A percentile compares a stretch with the other conserved stretches of the same genome.
These are phyloP conservation scores for Mucor saturninus DNA, from an alignment of 371 early-diverging fungal species.

Conservation along the genomic window DNA sequence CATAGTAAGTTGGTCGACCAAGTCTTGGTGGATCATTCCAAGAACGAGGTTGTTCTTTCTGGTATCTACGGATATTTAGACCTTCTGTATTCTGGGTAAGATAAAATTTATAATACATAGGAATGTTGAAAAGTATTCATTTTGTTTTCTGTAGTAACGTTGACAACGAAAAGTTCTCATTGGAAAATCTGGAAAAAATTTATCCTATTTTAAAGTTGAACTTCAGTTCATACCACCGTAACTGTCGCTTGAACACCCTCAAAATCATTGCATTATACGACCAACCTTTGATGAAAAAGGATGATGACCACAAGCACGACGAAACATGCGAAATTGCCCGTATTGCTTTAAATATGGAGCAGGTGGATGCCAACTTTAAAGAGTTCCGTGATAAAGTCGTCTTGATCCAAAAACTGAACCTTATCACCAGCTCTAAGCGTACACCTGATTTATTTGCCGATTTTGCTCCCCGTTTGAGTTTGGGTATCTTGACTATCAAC, in stretches of 20 bases:
- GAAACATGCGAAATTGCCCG: conserved; percentile 54
- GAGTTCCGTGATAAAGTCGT: conserved; percentile 82
- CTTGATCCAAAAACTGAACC: conserved; percentile 69
- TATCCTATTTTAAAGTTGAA: conserved; percentile 65
- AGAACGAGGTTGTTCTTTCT: conserved; percentile 62
- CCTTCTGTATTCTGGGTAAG: conserved; percentile 56
- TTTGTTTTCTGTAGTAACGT: conserved; percentile 29
- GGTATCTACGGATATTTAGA: conserved; percentile 61
- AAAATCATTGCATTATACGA: conserved; percentile 73
- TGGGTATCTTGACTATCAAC: conserved; percentile 77
- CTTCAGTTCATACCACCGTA: conserved; percentile 60
- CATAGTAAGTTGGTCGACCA: conserved; percentile 43
- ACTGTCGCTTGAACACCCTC: conserved; percentile 72
- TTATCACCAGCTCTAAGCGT: conserved; percentile 58
- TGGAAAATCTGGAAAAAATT: conserved; percentile 43
- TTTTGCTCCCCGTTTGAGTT: conserved; percentile 61
- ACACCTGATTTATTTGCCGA: conserved; percentile 69
- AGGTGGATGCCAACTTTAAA: conserved; percentile 60
- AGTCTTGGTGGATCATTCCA: conserved; percentile 47
- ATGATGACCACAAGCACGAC: conserved; percentile 40
- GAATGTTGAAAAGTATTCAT: not conserved
- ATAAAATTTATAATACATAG: not conserved
- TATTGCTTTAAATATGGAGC: conserved; percentile 67
- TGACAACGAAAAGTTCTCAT: conserved; percentile 38
- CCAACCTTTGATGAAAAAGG: conserved; percentile 58